Conservation (phyloP, 768 basidiomycete genomes). For the Ramaria rubella region DNA sequence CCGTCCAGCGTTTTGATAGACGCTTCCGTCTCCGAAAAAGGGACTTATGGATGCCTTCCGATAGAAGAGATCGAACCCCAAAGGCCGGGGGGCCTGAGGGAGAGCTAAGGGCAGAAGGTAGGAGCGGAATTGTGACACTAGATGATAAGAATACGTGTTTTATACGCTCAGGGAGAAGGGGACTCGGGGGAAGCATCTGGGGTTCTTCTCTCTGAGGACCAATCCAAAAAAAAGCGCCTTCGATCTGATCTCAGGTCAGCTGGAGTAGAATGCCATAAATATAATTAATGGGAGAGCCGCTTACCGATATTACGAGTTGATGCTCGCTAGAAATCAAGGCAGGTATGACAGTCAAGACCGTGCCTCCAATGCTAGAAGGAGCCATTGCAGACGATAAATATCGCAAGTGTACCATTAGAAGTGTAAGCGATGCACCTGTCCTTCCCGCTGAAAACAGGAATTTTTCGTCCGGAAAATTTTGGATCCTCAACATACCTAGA, state of each 20-base stretch:
- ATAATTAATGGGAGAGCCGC: background rate
- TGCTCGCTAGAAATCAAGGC: background rate
- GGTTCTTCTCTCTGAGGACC: slow-evolving; percentile 6
- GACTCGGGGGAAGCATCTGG: background rate
- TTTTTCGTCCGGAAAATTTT: slow-evolving; percentile 2
- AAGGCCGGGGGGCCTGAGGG: background rate
- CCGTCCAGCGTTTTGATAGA: background rate
- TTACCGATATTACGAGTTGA: slow-evolving; percentile 3
- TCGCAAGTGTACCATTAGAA: too few species aligned
- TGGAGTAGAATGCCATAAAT: background rate
- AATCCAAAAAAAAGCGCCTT: slow-evolving; percentile 12
- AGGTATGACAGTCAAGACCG: too few species aligned
- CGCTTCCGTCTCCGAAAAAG: background rate
- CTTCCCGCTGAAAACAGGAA: slow-evolving; percentile 8
- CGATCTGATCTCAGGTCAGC: background rate
- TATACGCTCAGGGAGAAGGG: slow-evolving; percentile 4
- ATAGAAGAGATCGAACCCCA: background rate
- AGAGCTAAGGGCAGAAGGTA: background rate
- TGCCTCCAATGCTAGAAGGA: slow-evolving; percentile 4
- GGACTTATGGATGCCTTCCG: background rate
- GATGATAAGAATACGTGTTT: slow-evolving; percentile 10
- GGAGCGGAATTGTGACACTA: background rate
- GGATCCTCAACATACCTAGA: slow-evolving; percentile 6
- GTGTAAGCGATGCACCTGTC: slow-evolving; percentile 5
- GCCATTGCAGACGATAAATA: too few species aligned